These are phyloP conservation scores for Aschersonia sp. DNA, from an alignment of 2,329 filamentous ascomycete species.

Conservation along the genomic window DNA sequence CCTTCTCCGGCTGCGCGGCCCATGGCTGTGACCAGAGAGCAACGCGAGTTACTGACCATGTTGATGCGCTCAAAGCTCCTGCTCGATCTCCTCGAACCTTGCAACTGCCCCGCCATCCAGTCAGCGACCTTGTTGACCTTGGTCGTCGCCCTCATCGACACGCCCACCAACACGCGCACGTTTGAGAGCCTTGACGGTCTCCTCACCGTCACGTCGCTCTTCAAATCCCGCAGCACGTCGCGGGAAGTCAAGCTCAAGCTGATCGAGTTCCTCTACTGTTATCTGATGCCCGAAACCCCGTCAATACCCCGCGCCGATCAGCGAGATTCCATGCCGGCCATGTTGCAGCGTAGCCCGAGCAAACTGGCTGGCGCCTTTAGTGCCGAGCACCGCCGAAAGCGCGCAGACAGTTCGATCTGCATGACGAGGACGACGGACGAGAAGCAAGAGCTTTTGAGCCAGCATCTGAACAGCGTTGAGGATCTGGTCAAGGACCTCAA, in stretches of 20 bases:
- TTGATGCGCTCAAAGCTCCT: slow-evolving; percentile 43
- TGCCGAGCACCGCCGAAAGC: slow-evolving; percentile 13
- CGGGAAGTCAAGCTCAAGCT: slow-evolving; percentile 88
- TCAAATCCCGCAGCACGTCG: slow-evolving; percentile 75
- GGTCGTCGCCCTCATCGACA: slow-evolving; percentile 76
- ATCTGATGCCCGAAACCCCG: slow-evolving; percentile 83
- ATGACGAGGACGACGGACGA: slow-evolving; percentile 57
- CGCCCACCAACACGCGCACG: slow-evolving; percentile 74
- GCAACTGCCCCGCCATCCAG: slow-evolving; percentile 85
- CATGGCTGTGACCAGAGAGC: neutral
- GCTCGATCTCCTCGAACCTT: slow-evolving; percentile 83
- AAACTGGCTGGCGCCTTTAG: slow-evolving; percentile 47
- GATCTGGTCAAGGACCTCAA: slow-evolving; percentile 74
- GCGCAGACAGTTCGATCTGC: slow-evolving; percentile 20
- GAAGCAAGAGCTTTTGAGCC: slow-evolving; percentile 66
- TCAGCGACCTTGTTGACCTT: slow-evolving; percentile 81
- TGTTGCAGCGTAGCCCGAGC: slow-evolving; percentile 53
- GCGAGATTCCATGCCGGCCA: slow-evolving; percentile 29
- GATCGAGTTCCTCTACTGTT: slow-evolving; percentile 97
- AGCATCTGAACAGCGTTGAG: slow-evolving; percentile 69
- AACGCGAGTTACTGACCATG: neutral
- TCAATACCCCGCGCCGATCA: slow-evolving; percentile 35
- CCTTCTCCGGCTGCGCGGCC: too few relatives aligned
- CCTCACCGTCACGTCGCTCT: slow-evolving; percentile 79
- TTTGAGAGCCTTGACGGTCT: slow-evolving; percentile 90